Evolutionary conservation across 2,329 filamentous ascomycete genomes (phyloP).

Genomic region (Verticillium tricorpus): DNA sequence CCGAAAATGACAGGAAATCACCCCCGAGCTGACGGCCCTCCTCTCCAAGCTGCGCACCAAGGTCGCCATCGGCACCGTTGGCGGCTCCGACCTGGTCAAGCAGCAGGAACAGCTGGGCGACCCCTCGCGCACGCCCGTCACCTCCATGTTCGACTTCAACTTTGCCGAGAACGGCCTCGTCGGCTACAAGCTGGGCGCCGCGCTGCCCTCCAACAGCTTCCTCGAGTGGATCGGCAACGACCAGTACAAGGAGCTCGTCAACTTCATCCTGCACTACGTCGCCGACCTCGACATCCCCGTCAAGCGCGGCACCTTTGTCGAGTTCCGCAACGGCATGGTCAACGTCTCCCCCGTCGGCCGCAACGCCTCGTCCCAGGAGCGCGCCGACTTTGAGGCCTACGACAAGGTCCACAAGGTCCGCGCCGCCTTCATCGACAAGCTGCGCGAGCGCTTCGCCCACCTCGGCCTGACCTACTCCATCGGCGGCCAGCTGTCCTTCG

Average conservation of each 20-base stretch:
- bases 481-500: constrained; percentile 96
- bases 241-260: constrained; percentile 72
- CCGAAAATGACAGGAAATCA: constrained; percentile 47
- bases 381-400: constrained; percentile 75
- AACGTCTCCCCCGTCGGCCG: constrained; percentile 81
- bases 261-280: constrained; percentile 75
- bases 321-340: constrained; percentile 90
- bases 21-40: constrained; percentile 76
- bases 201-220: constrained; percentile 77
- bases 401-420: constrained; percentile 76
- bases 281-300: constrained; percentile 79
- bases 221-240: constrained; percentile 86
- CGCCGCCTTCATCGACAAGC: constrained; percentile 66
- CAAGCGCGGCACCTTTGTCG: constrained; percentile 80
- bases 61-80: constrained; percentile 86
- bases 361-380: constrained; percentile 77
- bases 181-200: constrained; percentile 76
- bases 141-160: constrained; percentile 90
- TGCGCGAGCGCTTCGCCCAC: constrained; percentile 79
- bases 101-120: constrained; percentile 92
- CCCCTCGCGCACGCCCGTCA: constrained; percentile 60
- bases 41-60: constrained; percentile 80
- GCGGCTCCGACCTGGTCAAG: constrained; percentile 86
- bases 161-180: constrained; percentile 96
- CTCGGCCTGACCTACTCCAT: constrained; percentile 90